These are phyloP conservation scores for Candida sphagnicola DNA, from an alignment of 805 yeast species.

Conservation along the genomic window DNA sequence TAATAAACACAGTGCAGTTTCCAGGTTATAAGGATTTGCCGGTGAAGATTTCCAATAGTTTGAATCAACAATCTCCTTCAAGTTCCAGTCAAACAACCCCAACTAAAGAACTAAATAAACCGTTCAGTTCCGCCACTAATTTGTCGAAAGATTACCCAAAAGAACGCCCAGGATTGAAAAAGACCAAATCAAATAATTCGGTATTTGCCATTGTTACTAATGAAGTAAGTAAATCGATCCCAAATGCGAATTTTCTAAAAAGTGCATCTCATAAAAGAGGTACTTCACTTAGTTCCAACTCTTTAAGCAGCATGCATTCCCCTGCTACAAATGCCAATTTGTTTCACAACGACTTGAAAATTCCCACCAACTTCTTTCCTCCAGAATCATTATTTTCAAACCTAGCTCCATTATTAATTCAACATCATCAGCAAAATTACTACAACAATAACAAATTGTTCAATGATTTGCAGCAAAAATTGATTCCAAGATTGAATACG, in stretches of 20 bases:
- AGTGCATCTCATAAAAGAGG: conserved; percentile 1
- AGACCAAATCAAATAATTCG: conserved; percentile 19
- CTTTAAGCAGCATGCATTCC: background rate
- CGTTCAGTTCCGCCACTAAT: conserved; percentile 3
- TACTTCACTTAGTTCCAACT: background rate
- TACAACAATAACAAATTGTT: conserved; percentile 23
- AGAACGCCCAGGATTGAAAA: conserved; percentile 20
- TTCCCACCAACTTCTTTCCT: conserved; percentile 18
- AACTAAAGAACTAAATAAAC: conserved; percentile 9
- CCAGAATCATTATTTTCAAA: conserved; percentile 19
- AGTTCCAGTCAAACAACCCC: conserved; percentile 6
- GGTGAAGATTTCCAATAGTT: conserved; percentile 6
- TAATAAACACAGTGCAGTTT: conserved; percentile 34
- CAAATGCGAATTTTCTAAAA: conserved; percentile 5
- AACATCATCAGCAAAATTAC: conserved; percentile 29
- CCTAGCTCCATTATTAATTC: conserved; percentile 29
- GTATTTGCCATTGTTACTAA: conserved; percentile 4
- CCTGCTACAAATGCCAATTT: conserved; percentile 5
- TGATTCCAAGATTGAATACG: conserved; percentile 35
- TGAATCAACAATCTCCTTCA: conserved; percentile 2
- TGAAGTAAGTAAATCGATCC: conserved; percentile 7
- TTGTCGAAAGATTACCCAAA: background rate
- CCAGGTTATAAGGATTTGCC: conserved; percentile 44
- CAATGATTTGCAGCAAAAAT: conserved; percentile 27
- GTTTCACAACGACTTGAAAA: conserved; percentile 13